A percentile compares a stretch with the other conserved stretches of the same genome.
These are phyloP conservation scores for Pseudogymnoascus sp. DNA, from an alignment of 2,329 filamentous ascomycete species.

Conservation along the genomic window DNA sequence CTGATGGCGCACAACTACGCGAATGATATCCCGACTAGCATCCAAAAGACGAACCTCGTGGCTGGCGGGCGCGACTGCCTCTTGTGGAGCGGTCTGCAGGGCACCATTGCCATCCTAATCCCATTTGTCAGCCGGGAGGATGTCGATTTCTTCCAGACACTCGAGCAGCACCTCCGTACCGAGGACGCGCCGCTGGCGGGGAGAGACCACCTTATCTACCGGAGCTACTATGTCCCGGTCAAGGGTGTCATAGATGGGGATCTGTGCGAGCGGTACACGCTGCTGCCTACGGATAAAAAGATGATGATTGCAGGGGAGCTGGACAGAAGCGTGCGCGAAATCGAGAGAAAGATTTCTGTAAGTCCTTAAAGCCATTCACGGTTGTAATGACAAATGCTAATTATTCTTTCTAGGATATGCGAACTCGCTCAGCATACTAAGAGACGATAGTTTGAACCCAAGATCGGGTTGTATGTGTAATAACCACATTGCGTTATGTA, in stretches of 20 bases:
- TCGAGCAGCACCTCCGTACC: slow-evolving; percentile 79
- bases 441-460: not conserved
- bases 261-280: slow-evolving; percentile 82
- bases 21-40: slow-evolving; percentile 84
- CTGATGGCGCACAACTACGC: slow-evolving; percentile 84
- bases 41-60: slow-evolving; percentile 82
- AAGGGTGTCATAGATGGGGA: slow-evolving; percentile 97
- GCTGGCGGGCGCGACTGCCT: slow-evolving; percentile 87
- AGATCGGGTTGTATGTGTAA: not conserved
- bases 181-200: slow-evolving; percentile 86
- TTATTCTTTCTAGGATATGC: slow-evolving; percentile 40
- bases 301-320: slow-evolving; percentile 89
- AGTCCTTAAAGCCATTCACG: slow-evolving; percentile 22
- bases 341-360: slow-evolving; percentile 88
- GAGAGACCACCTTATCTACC: slow-evolving; percentile 89
- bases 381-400: slow-evolving; percentile 18
- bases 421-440: slow-evolving; percentile 47
- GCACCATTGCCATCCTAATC: slow-evolving; percentile 86
- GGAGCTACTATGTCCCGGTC: slow-evolving; percentile 90
- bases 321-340: slow-evolving; percentile 82
- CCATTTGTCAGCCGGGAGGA: slow-evolving; percentile 89
- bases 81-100: slow-evolving; percentile 89
- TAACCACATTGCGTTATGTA: slow-evolving; percentile 5
- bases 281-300: slow-evolving; percentile 82
- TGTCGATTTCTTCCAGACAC: slow-evolving; percentile 92